These are phyloP conservation scores for Lepidopterella palustris DNA, from an alignment of 495 filamentous ascomycete genomes.

Conservation along the genomic window DNA sequence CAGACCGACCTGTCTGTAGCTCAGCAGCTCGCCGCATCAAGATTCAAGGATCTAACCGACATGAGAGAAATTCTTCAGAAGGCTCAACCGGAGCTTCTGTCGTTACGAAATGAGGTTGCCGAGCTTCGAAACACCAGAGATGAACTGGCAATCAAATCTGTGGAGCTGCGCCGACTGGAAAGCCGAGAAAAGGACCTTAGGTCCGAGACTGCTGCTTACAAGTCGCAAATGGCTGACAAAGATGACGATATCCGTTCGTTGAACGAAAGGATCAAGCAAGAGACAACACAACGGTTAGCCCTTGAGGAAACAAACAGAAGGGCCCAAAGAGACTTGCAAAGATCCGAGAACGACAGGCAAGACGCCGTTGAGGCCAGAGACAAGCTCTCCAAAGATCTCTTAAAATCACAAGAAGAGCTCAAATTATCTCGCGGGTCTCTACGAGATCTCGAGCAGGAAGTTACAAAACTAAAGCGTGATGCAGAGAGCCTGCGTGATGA, in stretches of 20 bases:
- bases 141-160: conserved; percentile 59
- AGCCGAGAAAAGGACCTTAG: conserved; percentile 73
- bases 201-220: conserved; percentile 60
- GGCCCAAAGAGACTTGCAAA: conserved; percentile 66
- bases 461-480: conserved; percentile 57
- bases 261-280: conserved; percentile 67
- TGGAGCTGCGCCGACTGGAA: conserved; percentile 68
- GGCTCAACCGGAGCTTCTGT: conserved; percentile 74
- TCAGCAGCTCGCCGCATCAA: conserved; percentile 71
- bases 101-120: conserved; percentile 65
- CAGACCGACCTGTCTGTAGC: conserved; percentile 82
- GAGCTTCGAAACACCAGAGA: conserved; percentile 65
- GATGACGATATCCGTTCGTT: conserved; percentile 71
- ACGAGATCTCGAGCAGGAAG: conserved; percentile 64
- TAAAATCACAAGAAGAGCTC: conserved; percentile 63
- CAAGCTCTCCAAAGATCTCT: conserved; percentile 57
- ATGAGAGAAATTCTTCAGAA: conserved; percentile 72
- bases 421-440: conserved; percentile 55
- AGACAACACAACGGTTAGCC: conserved; percentile 61
- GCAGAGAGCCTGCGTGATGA: conserved; percentile 68
- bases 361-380: conserved; percentile 68
- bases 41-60: conserved; percentile 84
- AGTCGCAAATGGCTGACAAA: conserved; percentile 60
- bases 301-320: conserved; percentile 70
- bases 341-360: conserved; percentile 67